Percentiles rank a stretch among this genome's conserved stretches.
Conservation (phyloP, 2,329 filamentous ascomycete genomes). For the Remersonia thermophila region DNA sequence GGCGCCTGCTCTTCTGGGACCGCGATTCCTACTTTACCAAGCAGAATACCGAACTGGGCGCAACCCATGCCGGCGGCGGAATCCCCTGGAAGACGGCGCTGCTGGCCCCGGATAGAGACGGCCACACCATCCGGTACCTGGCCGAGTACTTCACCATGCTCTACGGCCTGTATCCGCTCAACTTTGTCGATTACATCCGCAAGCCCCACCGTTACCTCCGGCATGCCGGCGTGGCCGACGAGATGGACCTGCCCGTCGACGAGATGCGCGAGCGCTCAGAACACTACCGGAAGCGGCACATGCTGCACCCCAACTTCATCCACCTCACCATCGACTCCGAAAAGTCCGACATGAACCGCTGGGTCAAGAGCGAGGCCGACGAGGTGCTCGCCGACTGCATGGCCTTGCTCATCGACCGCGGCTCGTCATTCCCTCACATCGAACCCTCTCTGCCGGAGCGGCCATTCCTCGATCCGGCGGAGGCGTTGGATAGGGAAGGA, state of each 20-base stretch:
- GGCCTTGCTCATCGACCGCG: conserved; percentile 39
- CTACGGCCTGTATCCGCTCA: conserved; percentile 73
- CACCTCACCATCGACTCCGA: conserved; percentile 68
- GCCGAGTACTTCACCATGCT: conserved; percentile 69
- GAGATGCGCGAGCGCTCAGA: conserved; percentile 68
- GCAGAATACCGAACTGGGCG: conserved; percentile 26
- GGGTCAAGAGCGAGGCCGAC: conserved; percentile 66
- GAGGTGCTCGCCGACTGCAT: conserved; percentile 74
- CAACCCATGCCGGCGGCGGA: conserved; percentile 23
- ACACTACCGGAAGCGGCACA: conserved; percentile 57
- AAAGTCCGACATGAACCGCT: conserved; percentile 61
- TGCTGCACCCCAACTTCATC: conserved; percentile 77
- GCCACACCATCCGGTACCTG: conserved; percentile 52
- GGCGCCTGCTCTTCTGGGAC: conserved; percentile 69
- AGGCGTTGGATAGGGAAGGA: no score
- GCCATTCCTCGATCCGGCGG: no score
- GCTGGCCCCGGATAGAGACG: conserved; percentile 50
- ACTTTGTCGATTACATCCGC: conserved; percentile 75
- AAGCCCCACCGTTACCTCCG: conserved; percentile 71
- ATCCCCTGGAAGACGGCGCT: conserved; percentile 51
- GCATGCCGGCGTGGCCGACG: conserved; percentile 58
- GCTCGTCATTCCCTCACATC: no score
- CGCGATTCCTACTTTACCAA: conserved; percentile 32
- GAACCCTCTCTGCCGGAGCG: no score
- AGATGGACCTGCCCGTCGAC: conserved; percentile 65